Percentiles rank a stretch among this genome's conserved stretches.
Conservation (phyloP, 805 yeast genomes). For the Starmerella powellii region DNA sequence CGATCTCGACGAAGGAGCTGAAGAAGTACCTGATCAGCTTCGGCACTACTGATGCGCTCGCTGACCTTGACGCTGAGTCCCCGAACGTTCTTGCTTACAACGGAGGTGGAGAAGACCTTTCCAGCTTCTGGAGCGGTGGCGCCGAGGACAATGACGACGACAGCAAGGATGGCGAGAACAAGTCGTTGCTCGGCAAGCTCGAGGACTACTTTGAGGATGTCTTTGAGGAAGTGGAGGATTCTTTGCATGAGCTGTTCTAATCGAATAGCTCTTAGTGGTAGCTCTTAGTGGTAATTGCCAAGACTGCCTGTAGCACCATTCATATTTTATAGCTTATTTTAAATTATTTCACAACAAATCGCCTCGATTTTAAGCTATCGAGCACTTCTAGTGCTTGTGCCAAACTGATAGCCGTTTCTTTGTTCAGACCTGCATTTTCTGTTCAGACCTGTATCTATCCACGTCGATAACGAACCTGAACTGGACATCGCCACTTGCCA, state of each 20-base stretch:
- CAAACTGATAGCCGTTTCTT: too few relatives aligned
- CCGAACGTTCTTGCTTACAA: constrained; percentile 50
- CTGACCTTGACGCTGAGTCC: constrained; percentile 38
- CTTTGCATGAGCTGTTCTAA: not conserved
- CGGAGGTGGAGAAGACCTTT: constrained; percentile 46
- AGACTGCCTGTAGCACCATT: too few relatives aligned
- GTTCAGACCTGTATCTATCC: not conserved
- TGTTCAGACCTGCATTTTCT: too few relatives aligned
- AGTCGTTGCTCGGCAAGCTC: constrained; percentile 5
- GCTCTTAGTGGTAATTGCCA: too few relatives aligned
- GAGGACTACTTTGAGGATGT: constrained; percentile 8
- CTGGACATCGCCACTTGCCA: constrained; percentile 12
- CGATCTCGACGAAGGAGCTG: constrained; percentile 42
- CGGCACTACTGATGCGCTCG: constrained; percentile 39
- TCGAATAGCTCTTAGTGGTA: not conserved
- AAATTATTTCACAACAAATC: too few relatives aligned
- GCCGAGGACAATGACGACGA: constrained; percentile 6
- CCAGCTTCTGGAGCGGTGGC: constrained; percentile 36
- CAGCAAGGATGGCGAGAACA: constrained; percentile 1
- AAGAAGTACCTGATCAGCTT: constrained; percentile 41
- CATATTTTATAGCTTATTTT: too few relatives aligned
- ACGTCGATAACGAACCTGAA: constrained; percentile 20
- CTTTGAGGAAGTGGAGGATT: constrained; percentile 13
- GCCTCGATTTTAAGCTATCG: too few relatives aligned
- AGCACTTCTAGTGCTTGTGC: too few relatives aligned